These are phyloP conservation scores for Leccinum longicurvipes DNA, from an alignment of 768 basidiomycete genomes.

Conservation along the genomic window DNA sequence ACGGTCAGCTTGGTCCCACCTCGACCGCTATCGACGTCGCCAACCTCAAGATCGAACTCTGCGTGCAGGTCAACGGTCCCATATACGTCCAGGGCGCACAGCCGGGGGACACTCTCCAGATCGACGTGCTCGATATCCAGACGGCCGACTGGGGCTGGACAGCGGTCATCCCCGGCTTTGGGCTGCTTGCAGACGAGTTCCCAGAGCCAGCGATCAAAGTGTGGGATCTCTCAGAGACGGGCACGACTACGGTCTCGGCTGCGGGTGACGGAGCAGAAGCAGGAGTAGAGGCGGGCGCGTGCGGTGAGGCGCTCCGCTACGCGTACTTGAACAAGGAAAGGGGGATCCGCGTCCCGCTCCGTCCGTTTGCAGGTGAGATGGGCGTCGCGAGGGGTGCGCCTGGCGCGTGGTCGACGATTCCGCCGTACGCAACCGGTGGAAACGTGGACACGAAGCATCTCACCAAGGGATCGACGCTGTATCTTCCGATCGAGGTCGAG, in stretches of 20 bases:
- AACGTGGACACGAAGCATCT: constrained; percentile 62
- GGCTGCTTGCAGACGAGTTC: constrained; percentile 55
- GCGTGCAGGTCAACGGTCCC: constrained; percentile 61
- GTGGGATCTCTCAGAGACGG: constrained; percentile 42
- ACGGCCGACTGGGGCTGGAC: constrained; percentile 65
- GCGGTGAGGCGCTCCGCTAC: constrained; percentile 24
- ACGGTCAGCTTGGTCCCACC: too few relatives aligned
- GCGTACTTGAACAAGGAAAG: constrained; percentile 51
- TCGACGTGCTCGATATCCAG: constrained; percentile 53
- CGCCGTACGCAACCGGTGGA: constrained; percentile 59
- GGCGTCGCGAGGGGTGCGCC: constrained; percentile 50
- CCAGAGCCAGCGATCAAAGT: constrained; percentile 50
- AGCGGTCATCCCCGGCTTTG: constrained; percentile 56
- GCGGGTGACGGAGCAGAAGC: too few relatives aligned
- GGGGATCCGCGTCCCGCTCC: constrained; percentile 47
- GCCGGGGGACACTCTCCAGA: constrained; percentile 57
- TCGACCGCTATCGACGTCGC: too few relatives aligned
- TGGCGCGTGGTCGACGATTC: constrained; percentile 59
- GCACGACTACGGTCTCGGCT: too few relatives aligned
- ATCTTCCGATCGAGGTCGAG: constrained; percentile 54
- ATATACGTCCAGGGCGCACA: constrained; percentile 49
- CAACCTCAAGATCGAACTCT: constrained; percentile 46
- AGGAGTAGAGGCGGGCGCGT: too few relatives aligned
- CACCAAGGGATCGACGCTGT: constrained; percentile 52
- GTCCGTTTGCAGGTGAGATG: constrained; percentile 64